phyloP scores from a whole-genome alignment of 2,329 filamentous ascomycete genomes.

The Cordyceps militaris region DNA sequence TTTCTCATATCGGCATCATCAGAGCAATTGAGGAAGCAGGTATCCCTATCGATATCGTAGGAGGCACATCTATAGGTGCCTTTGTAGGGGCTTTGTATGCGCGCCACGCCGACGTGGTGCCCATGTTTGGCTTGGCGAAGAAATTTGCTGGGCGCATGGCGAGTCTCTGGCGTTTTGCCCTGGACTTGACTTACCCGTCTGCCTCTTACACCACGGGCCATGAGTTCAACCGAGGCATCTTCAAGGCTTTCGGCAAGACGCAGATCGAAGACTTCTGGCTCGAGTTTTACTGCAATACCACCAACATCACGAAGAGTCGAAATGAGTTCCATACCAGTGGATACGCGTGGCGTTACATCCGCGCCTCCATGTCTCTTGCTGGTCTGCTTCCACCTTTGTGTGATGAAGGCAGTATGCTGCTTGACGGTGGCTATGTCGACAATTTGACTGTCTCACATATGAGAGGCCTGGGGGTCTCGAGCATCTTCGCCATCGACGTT shows the following conservation, averaged over 20 bases:
- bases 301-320: conserved; percentile 92
- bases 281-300: conserved; percentile 98
- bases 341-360: conserved; percentile 95
- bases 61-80: conserved; percentile 91
- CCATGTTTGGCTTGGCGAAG: conserved; percentile 93
- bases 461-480: conserved; percentile 86
- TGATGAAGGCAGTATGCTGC: conserved; percentile 92
- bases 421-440: conserved; percentile 95
- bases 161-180: conserved; percentile 95
- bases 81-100: conserved; percentile 96
- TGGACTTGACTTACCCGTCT: conserved; percentile 93
- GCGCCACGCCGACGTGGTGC: conserved; percentile 90
- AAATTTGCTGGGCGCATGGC: conserved; percentile 98
- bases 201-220: conserved; percentile 97
- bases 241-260: conserved; percentile 94
- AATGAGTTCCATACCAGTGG: conserved; percentile 91
- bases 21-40: conserved; percentile 92
- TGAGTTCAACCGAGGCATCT: conserved; percentile 97
- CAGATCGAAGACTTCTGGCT: conserved; percentile 99
- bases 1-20: conserved; percentile 90
- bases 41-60: conserved; percentile 90
- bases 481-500: conserved; percentile 94
- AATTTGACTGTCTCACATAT: conserved; percentile 96
- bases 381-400: conserved; percentile 89
- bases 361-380: conserved; percentile 93